Evolutionary conservation across 1,284 basidiomycete species (phyloP), one percentile per base, ranked within the genome.

Genomic region (Rhodotorula sp.): DNA sequence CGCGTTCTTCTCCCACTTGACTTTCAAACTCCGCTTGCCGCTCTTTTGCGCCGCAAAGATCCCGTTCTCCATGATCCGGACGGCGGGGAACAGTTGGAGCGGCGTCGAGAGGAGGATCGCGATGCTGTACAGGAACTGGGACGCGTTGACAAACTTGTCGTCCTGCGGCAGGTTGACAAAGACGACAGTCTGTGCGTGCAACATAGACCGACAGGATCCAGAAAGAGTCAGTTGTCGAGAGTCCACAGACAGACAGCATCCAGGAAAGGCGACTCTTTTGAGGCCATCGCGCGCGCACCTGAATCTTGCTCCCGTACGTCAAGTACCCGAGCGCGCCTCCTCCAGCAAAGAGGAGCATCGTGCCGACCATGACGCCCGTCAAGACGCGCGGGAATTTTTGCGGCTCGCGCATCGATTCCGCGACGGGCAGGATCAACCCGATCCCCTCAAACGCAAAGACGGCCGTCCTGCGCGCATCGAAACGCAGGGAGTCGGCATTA

Each of bases 391-490:
- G 94, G 85, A 99, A 97, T 81, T 92, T 93, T 78, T 88, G 87
- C 2, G 97, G 97, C 81, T 98, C 77, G 60, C 79, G 79, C 95
- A 99, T 99, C 8, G 93, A 89, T 80, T 99, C 95, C 14, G 93
- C 94, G 77, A 99, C 97, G 18, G 97, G 95, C 76, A 99, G 93
- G 73, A 99, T 90, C 81, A 99, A 84, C 61, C 97, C 95, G 76
- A 99, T 93, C 23, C 95, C 95, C 82, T 99, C 97, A 76, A 99
- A 99, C 0, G 97, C 94, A 81, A 98, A 99, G 31, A 99, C 95
- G 6, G 95, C 95, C 23, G 97, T 98, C 34, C 93, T 91, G 75
- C 31, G 34, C 38, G 21, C 52, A 43, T 1, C 38, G 12, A 12
- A 38, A 18, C 12, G n/a, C 23, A 7, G 23, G 28, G 48, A 3